Evolutionary conservation across 306 rosid species (phyloP).

Genomic region (Glycine latifolia): DNA sequence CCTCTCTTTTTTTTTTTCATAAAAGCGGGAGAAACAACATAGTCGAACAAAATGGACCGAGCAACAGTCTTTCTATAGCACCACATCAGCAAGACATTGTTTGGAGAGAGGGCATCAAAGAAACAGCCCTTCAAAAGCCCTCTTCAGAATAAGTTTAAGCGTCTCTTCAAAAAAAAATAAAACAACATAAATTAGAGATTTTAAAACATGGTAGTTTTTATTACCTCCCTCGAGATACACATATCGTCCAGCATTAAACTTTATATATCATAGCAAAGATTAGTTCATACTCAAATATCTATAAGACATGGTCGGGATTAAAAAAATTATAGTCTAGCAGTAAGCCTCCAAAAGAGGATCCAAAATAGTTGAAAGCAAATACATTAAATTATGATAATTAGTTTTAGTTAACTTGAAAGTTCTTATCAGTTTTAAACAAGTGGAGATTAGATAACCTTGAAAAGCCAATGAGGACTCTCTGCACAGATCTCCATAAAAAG

Average conservation of each 20-base stretch:
- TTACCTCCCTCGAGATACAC: neutral
- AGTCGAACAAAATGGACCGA: neutral
- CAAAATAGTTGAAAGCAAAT: conserved; percentile 38
- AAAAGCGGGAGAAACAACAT: conserved; percentile 10
- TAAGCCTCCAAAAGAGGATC: conserved; percentile 30
- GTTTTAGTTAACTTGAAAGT: neutral
- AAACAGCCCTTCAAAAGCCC: conserved; percentile 19
- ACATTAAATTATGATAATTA: conserved; percentile 35
- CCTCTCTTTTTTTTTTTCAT: neutral
- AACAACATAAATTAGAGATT: neutral
- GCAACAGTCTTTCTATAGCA: conserved; percentile 9
- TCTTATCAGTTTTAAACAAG: conserved; percentile 34
- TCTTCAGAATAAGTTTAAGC: conserved; percentile 22
- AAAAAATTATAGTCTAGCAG: conserved; percentile 18
- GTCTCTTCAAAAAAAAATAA: neutral
- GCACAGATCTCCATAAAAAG: conserved; percentile 83
- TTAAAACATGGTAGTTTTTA: conserved; percentile 7
- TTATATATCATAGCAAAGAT: conserved; percentile 23
- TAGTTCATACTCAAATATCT: conserved; percentile 33
- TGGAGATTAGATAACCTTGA: conserved; percentile 66
- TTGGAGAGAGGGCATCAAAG: neutral
- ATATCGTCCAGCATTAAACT: conserved; percentile 1
- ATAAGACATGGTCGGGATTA: conserved; percentile 9
- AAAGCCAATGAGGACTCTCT: conserved; percentile 91
- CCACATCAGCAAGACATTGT: conserved; percentile 4